phyloP scores from a whole-genome alignment of 2,329 filamentous ascomycete genomes.

The Verticillium dahliae region DNA sequence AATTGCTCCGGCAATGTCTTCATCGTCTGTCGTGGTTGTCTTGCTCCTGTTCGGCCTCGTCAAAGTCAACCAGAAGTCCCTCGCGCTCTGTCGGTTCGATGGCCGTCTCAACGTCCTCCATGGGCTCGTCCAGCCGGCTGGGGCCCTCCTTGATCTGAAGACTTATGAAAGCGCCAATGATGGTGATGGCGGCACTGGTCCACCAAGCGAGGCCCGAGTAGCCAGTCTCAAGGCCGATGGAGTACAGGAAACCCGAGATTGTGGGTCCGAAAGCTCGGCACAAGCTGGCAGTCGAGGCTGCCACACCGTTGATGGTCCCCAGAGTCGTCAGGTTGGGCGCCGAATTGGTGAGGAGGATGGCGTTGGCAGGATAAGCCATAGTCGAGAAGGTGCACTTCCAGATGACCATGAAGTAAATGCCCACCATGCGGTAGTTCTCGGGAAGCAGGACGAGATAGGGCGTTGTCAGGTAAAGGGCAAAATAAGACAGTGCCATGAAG shows the following conservation, averaged over 20 bases:
- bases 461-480: constrained; percentile 77
- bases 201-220: constrained; percentile 93
- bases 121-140: constrained; percentile 32
- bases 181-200: constrained; percentile 72
- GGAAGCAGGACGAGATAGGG: constrained; percentile 88
- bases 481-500: constrained; percentile 75
- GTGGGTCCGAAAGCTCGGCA: constrained; percentile 85
- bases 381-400: constrained; percentile 93
- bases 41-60: not conserved
- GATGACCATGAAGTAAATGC: constrained; percentile 71
- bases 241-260: constrained; percentile 78
- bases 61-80: constrained; percentile 3
- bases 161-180: constrained; percentile 68
- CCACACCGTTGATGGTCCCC: constrained; percentile 87
- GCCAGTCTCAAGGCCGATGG: constrained; percentile 69
- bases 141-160: constrained; percentile 66
- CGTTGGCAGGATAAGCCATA: constrained; percentile 84
- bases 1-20: not conserved
- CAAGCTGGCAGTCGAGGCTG: constrained; percentile 83
- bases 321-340: constrained; percentile 78
- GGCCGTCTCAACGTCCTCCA: constrained; percentile 31
- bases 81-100: constrained; percentile 14
- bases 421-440: constrained; percentile 59
- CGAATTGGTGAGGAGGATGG: constrained; percentile 83
- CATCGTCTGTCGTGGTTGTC: not conserved